Evolutionary conservation across 2,329 filamentous ascomycete species (phyloP).

Genomic region (Fusarium siculi): DNA sequence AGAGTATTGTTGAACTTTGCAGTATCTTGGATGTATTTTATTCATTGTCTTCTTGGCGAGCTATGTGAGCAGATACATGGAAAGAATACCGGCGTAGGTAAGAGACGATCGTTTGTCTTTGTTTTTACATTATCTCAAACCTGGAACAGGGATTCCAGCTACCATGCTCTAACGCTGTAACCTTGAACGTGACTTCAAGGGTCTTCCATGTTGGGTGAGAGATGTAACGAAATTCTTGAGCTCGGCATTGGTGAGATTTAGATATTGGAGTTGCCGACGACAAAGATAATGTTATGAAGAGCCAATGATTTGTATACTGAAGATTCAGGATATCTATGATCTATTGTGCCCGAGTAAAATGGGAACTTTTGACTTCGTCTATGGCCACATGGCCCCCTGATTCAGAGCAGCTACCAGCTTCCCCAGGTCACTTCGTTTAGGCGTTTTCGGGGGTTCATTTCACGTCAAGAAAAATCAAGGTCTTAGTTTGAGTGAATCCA

Average conservation of each 20-base stretch:
- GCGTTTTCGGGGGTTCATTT: fast-evolving
- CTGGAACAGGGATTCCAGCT: constrained; percentile 28
- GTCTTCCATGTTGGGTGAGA: constrained; percentile 19
- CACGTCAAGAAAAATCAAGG: neutral
- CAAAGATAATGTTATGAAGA: constrained; percentile 17
- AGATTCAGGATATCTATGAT: neutral
- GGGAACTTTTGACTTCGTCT: neutral
- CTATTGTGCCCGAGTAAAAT: fast-evolving
- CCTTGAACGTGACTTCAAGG: constrained; percentile 10
- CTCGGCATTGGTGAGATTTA: neutral
- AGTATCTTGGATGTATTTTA: neutral
- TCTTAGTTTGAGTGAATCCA: neutral
- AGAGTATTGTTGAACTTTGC: constrained; percentile 48
- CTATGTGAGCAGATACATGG: too few species aligned
- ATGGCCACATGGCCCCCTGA: neutral
- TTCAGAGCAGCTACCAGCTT: neutral
- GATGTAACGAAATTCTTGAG: constrained; percentile 12
- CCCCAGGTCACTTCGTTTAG: neutral
- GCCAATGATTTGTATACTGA: neutral
- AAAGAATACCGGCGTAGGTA: constrained; percentile 4
- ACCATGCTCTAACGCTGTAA: constrained; percentile 16
- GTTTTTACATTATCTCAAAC: neutral
- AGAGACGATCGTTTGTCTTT: constrained; percentile 27
- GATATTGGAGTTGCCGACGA: too few species aligned
- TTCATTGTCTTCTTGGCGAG: neutral